These are phyloP conservation scores for Wallemia ichthyophaga DNA, from an alignment of 1,284 basidiomycete genomes.

Conservation along the genomic window DNA sequence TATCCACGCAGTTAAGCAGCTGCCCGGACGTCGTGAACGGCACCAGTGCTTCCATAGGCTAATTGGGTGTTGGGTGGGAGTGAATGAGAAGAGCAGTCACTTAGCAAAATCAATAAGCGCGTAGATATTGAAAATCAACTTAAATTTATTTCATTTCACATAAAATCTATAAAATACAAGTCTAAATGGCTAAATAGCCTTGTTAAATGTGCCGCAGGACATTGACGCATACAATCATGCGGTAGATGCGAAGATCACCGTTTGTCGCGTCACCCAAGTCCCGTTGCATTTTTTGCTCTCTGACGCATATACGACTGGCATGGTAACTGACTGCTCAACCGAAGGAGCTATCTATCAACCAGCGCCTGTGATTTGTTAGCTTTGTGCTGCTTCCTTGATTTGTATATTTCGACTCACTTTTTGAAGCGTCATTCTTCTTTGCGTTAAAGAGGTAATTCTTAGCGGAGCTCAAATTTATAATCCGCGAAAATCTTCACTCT, in stretches of 20 bases:
- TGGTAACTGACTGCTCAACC: neutral
- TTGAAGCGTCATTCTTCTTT: neutral
- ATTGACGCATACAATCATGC: constrained; percentile 1
- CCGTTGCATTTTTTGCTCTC: neutral
- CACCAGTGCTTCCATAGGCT: constrained; percentile 60
- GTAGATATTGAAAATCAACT: too few relatives aligned
- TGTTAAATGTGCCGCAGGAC: neutral
- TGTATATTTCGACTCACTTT: neutral
- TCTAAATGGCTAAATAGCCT: neutral
- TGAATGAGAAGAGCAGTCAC: neutral
- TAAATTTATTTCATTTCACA: too few relatives aligned
- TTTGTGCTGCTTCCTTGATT: neutral
- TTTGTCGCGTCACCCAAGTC: constrained; percentile 1
- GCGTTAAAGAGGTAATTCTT: neutral
- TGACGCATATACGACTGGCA: neutral
- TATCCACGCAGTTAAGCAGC: constrained; percentile 90
- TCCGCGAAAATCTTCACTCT: neutral
- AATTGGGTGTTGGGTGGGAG: neutral
- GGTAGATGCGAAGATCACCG: neutral
- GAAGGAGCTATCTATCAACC: constrained; percentile 1
- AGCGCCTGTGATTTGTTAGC: neutral
- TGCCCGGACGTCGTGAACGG: constrained; percentile 91
- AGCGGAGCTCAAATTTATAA: neutral
- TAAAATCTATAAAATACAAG: too few relatives aligned
- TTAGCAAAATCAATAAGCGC: neutral